Conservation (phyloP, 1,284 basidiomycete species). For the Microbotryum silenes-acaulis region DNA sequence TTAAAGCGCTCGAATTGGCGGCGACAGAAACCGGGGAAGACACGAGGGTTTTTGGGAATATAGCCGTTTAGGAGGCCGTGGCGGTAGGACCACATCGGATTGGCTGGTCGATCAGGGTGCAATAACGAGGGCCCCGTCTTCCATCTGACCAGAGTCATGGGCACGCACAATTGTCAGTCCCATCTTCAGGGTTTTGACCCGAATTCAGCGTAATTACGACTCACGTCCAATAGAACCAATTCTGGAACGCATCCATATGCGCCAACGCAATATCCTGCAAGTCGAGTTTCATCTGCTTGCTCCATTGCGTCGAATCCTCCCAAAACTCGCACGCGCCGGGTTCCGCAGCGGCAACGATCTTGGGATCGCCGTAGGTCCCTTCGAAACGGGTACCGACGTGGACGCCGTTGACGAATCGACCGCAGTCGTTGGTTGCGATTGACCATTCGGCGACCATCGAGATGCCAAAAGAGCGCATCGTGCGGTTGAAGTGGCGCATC, state of each 20-base stretch:
- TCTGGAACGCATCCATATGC: constrained; percentile 62
- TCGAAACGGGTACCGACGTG: constrained; percentile 32
- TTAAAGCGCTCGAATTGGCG: too few species aligned
- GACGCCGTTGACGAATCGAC: constrained; percentile 34
- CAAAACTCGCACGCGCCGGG: constrained; percentile 19
- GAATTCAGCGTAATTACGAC: background rate
- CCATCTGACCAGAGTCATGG: constrained; percentile 47
- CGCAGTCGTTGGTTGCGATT: constrained; percentile 48
- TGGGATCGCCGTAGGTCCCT: constrained; percentile 30
- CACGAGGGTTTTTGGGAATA: constrained; percentile 65
- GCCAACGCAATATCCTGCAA: constrained; percentile 62
- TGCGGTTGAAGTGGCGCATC: constrained; percentile 49
- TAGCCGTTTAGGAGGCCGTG: constrained; percentile 77
- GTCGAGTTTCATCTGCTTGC: constrained; percentile 51
- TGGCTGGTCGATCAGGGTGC: constrained; percentile 54
- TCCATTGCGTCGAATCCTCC: constrained; percentile 58
- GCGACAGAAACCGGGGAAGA: constrained; percentile 58
- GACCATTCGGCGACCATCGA: constrained; percentile 65
- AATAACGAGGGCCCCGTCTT: constrained; percentile 65
- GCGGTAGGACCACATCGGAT: constrained; percentile 49
- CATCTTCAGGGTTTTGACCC: too few species aligned
- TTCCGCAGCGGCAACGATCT: background rate
- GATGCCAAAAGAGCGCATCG: constrained; percentile 58
- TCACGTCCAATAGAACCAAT: constrained; percentile 93
- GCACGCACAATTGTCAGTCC: too few species aligned